phyloP scores from a whole-genome alignment of 2,329 filamentous ascomycete species.

The Aureobasidium sp. region DNA sequence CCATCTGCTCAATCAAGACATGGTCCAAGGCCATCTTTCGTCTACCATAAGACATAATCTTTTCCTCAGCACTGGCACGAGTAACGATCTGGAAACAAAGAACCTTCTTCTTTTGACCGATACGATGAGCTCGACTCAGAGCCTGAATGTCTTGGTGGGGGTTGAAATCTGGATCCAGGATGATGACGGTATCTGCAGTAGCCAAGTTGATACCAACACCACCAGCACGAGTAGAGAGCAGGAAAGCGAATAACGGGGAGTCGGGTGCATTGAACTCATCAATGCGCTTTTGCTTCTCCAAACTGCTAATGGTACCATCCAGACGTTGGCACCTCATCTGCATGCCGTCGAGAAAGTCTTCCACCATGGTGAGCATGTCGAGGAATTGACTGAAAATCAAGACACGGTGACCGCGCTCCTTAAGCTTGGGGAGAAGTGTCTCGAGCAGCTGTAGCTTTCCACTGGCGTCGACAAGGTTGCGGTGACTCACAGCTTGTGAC shows the following conservation, averaged over 20 bases:
- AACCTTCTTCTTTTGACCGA: constrained; percentile 93
- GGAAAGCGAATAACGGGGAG: constrained; percentile 77
- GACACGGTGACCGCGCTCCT: constrained; percentile 77
- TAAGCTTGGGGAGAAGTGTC: constrained; percentile 77
- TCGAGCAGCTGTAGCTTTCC: constrained; percentile 79
- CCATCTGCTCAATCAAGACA: constrained; percentile 86
- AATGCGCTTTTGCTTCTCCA: constrained; percentile 90
- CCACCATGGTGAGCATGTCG: constrained; percentile 73
- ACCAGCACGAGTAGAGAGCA: constrained; percentile 87
- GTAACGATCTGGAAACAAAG: constrained; percentile 93
- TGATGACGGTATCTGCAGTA: constrained; percentile 95
- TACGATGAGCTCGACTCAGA: constrained; percentile 85
- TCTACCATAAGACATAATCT: constrained; percentile 89
- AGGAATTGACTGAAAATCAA: constrained; percentile 96
- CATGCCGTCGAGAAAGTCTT: constrained; percentile 79
- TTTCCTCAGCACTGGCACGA: constrained; percentile 80
- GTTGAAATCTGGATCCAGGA: constrained; percentile 94
- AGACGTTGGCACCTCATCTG: constrained; percentile 67
- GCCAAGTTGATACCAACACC: constrained; percentile 97
- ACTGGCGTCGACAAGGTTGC: constrained; percentile 83
- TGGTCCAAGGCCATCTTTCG: constrained; percentile 96
- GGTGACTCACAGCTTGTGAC: constrained; percentile 53
- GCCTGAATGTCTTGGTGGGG: constrained; percentile 97
- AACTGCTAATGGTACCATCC: constrained; percentile 70
- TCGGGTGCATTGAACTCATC: constrained; percentile 84